Conservation (phyloP, 148 eudicot species). For the Agrostemma githago region DNA sequence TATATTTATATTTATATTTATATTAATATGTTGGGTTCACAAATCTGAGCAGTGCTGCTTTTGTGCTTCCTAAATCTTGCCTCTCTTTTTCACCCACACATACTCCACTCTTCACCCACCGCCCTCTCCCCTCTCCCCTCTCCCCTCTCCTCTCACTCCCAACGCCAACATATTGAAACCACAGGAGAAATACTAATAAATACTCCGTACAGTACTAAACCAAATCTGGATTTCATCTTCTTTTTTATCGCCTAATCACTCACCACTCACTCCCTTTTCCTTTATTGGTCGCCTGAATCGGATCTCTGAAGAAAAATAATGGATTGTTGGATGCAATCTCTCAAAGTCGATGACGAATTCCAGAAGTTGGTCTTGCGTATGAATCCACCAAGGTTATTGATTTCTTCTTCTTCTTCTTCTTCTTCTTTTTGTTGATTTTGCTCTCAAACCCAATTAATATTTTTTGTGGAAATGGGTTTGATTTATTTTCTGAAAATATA, state of each 20-base stretch:
- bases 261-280: no score
- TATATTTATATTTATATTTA: not conserved
- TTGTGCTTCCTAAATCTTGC: not conserved
- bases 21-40: not conserved
- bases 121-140: not conserved
- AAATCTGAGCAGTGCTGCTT: not conserved
- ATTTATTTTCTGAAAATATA: constrained; percentile 2
- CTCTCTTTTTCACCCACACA: constrained; percentile 21
- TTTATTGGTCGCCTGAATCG: not conserved
- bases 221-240: not conserved
- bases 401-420: not conserved
- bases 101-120: constrained; percentile 28
- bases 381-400: constrained; percentile 82
- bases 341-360: constrained; percentile 66
- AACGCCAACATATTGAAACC: not conserved
- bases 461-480: constrained; percentile 15
- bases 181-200: constrained; percentile 2
- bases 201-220: not conserved
- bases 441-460: not conserved
- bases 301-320: constrained; percentile 20
- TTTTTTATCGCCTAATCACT: not conserved
- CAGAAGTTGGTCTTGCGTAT: constrained; percentile 77
- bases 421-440: not conserved
- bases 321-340: constrained; percentile 62
- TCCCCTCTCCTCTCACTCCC: not conserved